phyloP scores from a whole-genome alignment of 345 rosid genomes.

The Salix brachista region DNA sequence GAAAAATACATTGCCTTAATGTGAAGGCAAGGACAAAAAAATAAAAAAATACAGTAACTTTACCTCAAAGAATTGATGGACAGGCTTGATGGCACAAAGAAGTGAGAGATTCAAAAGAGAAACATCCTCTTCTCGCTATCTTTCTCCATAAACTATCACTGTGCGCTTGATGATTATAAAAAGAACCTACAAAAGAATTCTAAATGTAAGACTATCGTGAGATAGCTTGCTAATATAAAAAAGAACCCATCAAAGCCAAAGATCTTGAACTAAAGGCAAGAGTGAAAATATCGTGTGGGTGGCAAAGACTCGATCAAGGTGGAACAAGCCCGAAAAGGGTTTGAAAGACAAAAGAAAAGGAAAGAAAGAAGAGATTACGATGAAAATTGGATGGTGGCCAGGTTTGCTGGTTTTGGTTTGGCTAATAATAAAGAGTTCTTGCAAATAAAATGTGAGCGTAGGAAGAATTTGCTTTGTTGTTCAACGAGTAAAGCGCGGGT shows the following conservation, averaged over 20 bases:
- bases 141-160: slow-evolving; percentile 1
- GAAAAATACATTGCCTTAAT: neutral
- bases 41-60: neutral
- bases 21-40: neutral
- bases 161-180: slow-evolving; percentile 1
- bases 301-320: neutral
- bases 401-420: slow-evolving; percentile 6
- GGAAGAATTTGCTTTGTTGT: slow-evolving; percentile 14
- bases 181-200: slow-evolving; percentile 1
- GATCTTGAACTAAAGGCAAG: neutral
- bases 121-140: slow-evolving; percentile 7
- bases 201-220: neutral
- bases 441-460: neutral
- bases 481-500: slow-evolving; percentile 18
- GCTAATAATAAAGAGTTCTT: no score
- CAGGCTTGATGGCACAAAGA: neutral
- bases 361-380: neutral
- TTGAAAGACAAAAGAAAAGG: neutral
- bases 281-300: neutral
- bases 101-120: slow-evolving; percentile 16
- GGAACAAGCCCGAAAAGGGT: slow-evolving; percentile 5
- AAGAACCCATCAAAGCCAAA: slow-evolving; percentile 5
- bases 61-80: slow-evolving; percentile 9
- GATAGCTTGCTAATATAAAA: neutral
- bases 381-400: slow-evolving; percentile 11